phyloP scores from a whole-genome alignment of 805 yeast species.

The Candida ulmi region DNA sequence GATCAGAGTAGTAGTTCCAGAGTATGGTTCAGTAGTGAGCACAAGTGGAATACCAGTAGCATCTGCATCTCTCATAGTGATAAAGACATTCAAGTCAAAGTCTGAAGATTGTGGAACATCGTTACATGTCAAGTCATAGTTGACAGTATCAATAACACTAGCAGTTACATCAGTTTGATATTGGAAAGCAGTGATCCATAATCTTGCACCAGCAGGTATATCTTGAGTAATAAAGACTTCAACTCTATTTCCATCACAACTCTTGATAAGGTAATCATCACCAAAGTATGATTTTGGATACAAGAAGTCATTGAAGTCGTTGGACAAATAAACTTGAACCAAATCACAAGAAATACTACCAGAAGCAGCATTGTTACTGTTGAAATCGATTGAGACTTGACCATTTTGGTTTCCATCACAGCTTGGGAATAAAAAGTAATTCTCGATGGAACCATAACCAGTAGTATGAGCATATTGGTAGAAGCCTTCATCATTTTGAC shows the following conservation, averaged over 20 bases:
- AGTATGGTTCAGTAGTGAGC: slow-evolving; percentile 11
- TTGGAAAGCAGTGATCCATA: slow-evolving; percentile 29
- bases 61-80: slow-evolving; percentile 14
- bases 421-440: slow-evolving; percentile 27
- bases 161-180: slow-evolving; percentile 4
- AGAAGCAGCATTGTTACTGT: slow-evolving; percentile 10
- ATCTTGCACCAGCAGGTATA: slow-evolving; percentile 22
- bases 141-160: slow-evolving; percentile 5
- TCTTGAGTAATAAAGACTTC: slow-evolving; percentile 14
- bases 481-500: slow-evolving; percentile 10
- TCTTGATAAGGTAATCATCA: slow-evolving; percentile 8
- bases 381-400: slow-evolving; percentile 23
- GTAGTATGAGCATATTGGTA: slow-evolving; percentile 27
- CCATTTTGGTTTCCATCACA: slow-evolving; percentile 24
- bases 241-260: slow-evolving; percentile 20
- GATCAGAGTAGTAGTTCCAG: neutral
- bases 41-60: slow-evolving; percentile 18
- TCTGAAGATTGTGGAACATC: slow-evolving; percentile 1
- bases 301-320: slow-evolving; percentile 29
- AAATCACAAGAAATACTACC: slow-evolving; percentile 19
- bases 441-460: slow-evolving; percentile 25
- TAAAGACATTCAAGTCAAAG: slow-evolving; percentile 1
- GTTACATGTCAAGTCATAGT: slow-evolving; percentile 13
- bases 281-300: slow-evolving; percentile 20
- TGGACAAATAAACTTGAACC: slow-evolving; percentile 18